A percentile compares a stretch with the other conserved stretches of the same genome.
These are phyloP conservation scores for Fusarium pseudonygamai DNA, from an alignment of 2,329 filamentous ascomycete genomes.

Conservation along the genomic window DNA sequence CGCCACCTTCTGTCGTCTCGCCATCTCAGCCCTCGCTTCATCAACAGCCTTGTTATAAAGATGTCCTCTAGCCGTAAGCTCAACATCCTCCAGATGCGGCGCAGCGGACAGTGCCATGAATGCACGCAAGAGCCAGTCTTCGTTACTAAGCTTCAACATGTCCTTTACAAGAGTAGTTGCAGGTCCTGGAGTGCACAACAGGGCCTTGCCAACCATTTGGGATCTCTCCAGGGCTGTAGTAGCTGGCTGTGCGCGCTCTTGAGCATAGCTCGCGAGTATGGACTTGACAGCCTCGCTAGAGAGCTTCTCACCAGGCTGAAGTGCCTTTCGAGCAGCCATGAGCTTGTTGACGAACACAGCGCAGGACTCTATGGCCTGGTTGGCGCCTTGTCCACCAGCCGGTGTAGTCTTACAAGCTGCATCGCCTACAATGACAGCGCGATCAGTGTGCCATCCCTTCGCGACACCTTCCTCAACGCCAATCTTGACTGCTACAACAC, in stretches of 20 bases:
- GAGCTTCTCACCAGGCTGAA: fast-evolving
- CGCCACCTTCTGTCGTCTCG: neutral
- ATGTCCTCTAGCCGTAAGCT: neutral
- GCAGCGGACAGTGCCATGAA: neutral
- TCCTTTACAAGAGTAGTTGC: neutral
- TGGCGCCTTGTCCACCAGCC: neutral
- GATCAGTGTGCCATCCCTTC: neutral
- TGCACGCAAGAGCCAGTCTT: neutral
- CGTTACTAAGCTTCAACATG: neutral
- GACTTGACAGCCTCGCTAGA: neutral
- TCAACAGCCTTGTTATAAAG: neutral
- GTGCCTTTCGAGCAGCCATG: neutral
- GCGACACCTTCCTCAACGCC: neutral
- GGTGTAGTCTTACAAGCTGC: constrained; percentile 1
- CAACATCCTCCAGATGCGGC: neutral
- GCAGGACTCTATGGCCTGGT: neutral
- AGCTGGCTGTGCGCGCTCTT: neutral
- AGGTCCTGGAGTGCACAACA: neutral
- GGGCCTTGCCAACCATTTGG: neutral
- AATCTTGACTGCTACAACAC: neutral
- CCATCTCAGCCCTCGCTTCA: neutral
- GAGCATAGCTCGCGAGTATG: neutral
- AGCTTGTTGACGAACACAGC: neutral
- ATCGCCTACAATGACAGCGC: neutral
- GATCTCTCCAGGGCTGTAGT: neutral